Evolutionary conservation across 2,329 filamentous ascomycete species (phyloP).

Genomic region (Stagonosporopsis vannaccii): DNA sequence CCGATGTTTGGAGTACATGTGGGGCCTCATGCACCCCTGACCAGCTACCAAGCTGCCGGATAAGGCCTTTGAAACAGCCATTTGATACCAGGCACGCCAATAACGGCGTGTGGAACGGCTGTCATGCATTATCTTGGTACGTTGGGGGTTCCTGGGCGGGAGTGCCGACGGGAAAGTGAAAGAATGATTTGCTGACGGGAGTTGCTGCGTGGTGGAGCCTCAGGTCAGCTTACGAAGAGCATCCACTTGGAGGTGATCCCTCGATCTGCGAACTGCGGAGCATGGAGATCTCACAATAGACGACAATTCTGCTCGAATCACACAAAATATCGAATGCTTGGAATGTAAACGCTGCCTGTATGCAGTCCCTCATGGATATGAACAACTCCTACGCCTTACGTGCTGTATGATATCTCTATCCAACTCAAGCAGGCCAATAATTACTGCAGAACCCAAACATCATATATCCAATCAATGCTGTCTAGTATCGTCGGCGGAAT

Average conservation of each 20-base stretch:
- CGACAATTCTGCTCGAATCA: not conserved
- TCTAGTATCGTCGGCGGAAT: conserved; percentile 17
- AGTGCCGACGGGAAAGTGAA: not conserved
- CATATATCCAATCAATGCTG: not conserved
- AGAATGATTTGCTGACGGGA: conserved; percentile 8
- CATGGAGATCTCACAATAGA: not conserved
- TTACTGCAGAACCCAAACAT: conserved; percentile 12
- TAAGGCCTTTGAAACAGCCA: conserved; percentile 15
- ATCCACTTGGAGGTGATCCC: not conserved
- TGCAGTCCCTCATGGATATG: conserved; percentile 6
- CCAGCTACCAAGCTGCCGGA: conserved; percentile 16
- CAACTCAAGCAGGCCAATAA: conserved; percentile 7
- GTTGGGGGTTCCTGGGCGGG: conserved; percentile 1
- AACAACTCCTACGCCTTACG: conserved; percentile 7
- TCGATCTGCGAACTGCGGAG: not conserved
- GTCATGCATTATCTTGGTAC: conserved; percentile 14
- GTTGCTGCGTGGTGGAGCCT: conserved; percentile 1
- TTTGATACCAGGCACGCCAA: conserved; percentile 13
- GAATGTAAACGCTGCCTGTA: not conserved
- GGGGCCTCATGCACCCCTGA: conserved; percentile 11
- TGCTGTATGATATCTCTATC: conserved; percentile 13
- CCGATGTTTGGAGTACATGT: conserved; percentile 3
- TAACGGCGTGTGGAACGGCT: conserved; percentile 10
- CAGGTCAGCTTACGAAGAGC: not conserved
- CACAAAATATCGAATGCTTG: not conserved